phyloP scores from a whole-genome alignment of 495 filamentous ascomycete genomes.

The Neurospora sp. region DNA sequence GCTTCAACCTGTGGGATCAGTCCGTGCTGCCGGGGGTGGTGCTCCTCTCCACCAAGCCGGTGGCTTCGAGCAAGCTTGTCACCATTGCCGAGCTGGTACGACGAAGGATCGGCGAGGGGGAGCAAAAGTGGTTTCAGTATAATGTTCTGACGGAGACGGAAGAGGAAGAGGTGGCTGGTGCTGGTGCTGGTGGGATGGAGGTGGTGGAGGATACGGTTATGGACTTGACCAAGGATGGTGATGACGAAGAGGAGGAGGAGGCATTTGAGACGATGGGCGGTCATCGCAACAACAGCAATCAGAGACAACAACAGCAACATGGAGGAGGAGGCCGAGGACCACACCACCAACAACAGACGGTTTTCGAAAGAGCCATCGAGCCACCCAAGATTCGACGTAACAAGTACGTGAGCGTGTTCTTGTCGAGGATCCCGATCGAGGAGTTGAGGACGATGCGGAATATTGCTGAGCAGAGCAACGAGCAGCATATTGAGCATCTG shows the following conservation, averaged over 20 bases:
- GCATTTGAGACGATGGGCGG: conserved; percentile 43
- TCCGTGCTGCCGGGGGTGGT: conserved; percentile 21
- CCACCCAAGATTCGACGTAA: conserved; percentile 15
- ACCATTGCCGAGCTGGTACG: conserved; percentile 57
- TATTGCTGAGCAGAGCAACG: conserved; percentile 29
- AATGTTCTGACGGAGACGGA: conserved; percentile 34
- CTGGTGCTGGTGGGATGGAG: conserved; percentile 13
- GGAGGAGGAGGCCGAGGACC: neutral
- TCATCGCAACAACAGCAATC: neutral
- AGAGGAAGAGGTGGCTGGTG: conserved; percentile 12
- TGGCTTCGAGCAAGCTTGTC: conserved; percentile 48
- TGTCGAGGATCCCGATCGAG: conserved; percentile 44
- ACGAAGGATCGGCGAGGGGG: conserved; percentile 41
- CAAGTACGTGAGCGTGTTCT: conserved; percentile 48
- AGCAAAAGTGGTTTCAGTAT: conserved; percentile 54
- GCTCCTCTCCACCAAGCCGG: conserved; percentile 43
- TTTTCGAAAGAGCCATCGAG: conserved; percentile 33
- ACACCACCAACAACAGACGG: conserved; percentile 18
- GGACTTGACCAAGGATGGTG: conserved; percentile 12
- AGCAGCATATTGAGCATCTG: conserved; percentile 16
- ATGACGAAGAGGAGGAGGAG: conserved; percentile 12
- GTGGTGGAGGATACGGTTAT: conserved; percentile 30
- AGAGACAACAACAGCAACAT: neutral
- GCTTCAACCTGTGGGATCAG: conserved; percentile 22
- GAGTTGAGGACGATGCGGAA: conserved; percentile 29